Conservation (phyloP, 768 basidiomycete species). For the Suillus sp. region DNA sequence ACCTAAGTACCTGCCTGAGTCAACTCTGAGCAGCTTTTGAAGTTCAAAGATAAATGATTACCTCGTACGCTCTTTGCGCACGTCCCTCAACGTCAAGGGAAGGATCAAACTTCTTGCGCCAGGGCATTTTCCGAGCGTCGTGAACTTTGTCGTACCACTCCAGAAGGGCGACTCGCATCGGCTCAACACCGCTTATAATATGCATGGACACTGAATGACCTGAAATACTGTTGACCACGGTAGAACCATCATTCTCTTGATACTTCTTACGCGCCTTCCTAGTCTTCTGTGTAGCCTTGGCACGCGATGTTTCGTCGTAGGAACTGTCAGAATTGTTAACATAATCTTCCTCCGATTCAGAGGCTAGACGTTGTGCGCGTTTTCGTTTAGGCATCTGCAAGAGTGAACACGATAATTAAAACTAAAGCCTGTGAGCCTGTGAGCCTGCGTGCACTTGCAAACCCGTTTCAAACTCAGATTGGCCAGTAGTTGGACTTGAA, state of each 20-base stretch:
- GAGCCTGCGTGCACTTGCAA: too few species aligned
- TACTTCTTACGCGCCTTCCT: conserved; percentile 23
- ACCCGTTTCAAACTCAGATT: conserved; percentile 2
- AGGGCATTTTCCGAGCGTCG: conserved; percentile 82
- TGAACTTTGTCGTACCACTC: conserved; percentile 75
- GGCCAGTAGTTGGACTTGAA: not conserved
- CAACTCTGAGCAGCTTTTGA: not conserved
- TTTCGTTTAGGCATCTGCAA: conserved; percentile 30
- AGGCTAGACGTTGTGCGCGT: conserved; percentile 19
- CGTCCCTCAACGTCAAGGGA: conserved; percentile 56
- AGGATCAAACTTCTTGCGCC: conserved; percentile 76
- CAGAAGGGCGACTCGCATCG: conserved; percentile 53
- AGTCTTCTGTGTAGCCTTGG: conserved; percentile 8
- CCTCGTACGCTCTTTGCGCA: conserved; percentile 91
- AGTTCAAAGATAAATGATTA: conserved; percentile 29
- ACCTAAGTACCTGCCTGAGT: conserved; percentile 46
- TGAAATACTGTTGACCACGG: not conserved
- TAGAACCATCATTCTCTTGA: conserved; percentile 7
- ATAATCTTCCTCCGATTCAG: conserved; percentile 17
- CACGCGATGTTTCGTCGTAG: conserved; percentile 17
- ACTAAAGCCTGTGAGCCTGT: too few species aligned
- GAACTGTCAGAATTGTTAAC: conserved; percentile 27
- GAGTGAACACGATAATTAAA: not conserved
- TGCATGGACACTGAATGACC: conserved; percentile 53
- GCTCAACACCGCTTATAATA: conserved; percentile 40